Base-by-base conservation (phyloP, 2,329 filamentous ascomycete species). In the Fusarium sp. region DNA sequence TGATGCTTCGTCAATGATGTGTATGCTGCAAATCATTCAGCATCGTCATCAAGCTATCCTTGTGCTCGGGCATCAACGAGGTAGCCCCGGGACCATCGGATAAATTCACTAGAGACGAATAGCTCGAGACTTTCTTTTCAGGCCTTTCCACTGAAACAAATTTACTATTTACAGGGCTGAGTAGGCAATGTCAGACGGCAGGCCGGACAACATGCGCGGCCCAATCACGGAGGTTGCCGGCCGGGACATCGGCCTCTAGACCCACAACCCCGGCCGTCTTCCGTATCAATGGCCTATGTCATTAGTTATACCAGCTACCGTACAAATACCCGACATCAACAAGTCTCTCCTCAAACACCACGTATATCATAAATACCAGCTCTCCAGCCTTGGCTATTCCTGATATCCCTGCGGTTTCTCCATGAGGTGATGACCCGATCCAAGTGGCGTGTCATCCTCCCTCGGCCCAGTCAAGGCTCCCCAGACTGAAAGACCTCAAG, bases 201-300 rank as follows among this genome's bases (percentile, higher is more conserved):
- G 25, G 61, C 60, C 46, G 52, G 55, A 46, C 52, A 62, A 43
- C 61, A 60, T 23, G 52, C 34, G 56, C 69, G 49, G 53, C 44
- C 72, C 72, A 74, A 74, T 75, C 66, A 74, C 72, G 70, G 72
- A 60, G 61, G 61, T 44, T 72, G 42, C 69, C 66, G 64, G 66
- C 66, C 60, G 63, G 57, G 25, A 62, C 63, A 58, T 42, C 64
- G 56, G 42, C 23, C 39, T 39, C 43, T 26, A 43, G 63, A 42
- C 54, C 64, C 72, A 70, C 62, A 64, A 31, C 28, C 58, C 54
- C 43, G 62, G 53, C 65, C 62, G 65, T 54, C 51, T 70, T 58
- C 61, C 70, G 67, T 73, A 28, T 30, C 12, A 37, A 37, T n/a
- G 18, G 18, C 34, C 34, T 37, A 37, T 37, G 64, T 52, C 52